phyloP scores from a whole-genome alignment of 2,329 filamentous ascomycete genomes.

The Fusarium dimerum region DNA sequence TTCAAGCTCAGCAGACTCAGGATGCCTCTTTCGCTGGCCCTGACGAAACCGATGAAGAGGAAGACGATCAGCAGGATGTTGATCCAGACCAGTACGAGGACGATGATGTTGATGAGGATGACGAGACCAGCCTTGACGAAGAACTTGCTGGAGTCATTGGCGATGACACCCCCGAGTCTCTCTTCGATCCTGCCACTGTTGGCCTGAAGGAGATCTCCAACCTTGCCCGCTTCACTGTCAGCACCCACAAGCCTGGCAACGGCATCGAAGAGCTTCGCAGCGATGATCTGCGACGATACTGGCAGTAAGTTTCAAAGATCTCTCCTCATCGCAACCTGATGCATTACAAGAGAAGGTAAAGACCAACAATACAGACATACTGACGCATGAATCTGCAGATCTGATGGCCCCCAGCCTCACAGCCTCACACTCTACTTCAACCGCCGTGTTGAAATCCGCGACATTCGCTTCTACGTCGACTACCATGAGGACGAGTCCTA shows the following conservation, averaged over 20 bases:
- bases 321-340: no score
- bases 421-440: conserved; percentile 83
- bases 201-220: conserved; percentile 82
- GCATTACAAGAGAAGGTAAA: no score
- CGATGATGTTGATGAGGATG: conserved; percentile 36
- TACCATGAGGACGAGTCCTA: conserved; percentile 94
- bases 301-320: conserved; percentile 62
- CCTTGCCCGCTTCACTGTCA: conserved; percentile 80
- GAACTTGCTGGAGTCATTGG: conserved; percentile 18
- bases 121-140: conserved; percentile 35
- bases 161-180: conserved; percentile 32
- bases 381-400: conserved; percentile 45
- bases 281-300: conserved; percentile 72
- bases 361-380: no score
- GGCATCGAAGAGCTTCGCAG: conserved; percentile 75
- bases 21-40: no score
- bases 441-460: conserved; percentile 76
- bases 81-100: conserved; percentile 35
- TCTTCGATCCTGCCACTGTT: conserved; percentile 54
- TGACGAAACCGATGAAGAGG: conserved; percentile 18
- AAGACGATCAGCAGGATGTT: conserved; percentile 28
- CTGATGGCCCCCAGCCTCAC: conserved; percentile 82
- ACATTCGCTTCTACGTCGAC: conserved; percentile 83
- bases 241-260: conserved; percentile 77
- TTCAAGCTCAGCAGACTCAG: conserved; percentile 20